Base-by-base conservation (phyloP, 2,329 filamentous ascomycete species). In the Epichloe amarillans region DNA sequence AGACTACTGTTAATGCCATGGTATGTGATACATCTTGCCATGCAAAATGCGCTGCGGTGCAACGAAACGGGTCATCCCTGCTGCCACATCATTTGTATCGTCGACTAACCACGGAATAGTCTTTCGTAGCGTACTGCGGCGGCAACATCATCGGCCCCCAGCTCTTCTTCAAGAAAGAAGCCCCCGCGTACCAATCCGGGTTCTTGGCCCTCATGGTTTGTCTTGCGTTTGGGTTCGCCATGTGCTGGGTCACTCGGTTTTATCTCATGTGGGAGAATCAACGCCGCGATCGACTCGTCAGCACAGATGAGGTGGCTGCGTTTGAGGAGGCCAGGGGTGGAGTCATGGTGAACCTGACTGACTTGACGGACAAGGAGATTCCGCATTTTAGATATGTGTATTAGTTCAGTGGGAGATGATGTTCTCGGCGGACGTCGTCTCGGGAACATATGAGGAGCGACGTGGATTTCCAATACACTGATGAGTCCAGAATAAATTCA, bases 101-200 rank as follows among this genome's bases (percentile, higher is more conserved):
- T n/a, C 5, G 8, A 12, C 40, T 39, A 37, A 43, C 50, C 6
- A 10, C 3, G 26, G n/a, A 12, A 5, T 11, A 58, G 57, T 50
- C 77, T 53, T 83, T 83, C 58, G 68, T 83, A 42, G 72, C 74
- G 1, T 82, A 79, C 72, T 76, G 75, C 41, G 66, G 71, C 0
- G 81, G 80, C 1, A 84, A 84, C 58, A 75, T 80, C 7, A 73
- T 79, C 37, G 79, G 76, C 0, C 78, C 79, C 0, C 78, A 82
- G 58, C 70, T 81, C 2, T 83, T 82, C 65, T 66, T 77, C 15
- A 65, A 69, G n/a, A 64, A 63, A 42, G 77, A 85, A 58, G 70
- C 72, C 0, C 82, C 82, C 0, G 66, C 71, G 1, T 86, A 84
- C 60, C 71, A 75, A 42, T 79, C 76, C 38, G 81, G 79, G 0